Evolutionary conservation across 1,284 basidiomycete species (phyloP).

Genomic region (Rhodotorula sp.): DNA sequence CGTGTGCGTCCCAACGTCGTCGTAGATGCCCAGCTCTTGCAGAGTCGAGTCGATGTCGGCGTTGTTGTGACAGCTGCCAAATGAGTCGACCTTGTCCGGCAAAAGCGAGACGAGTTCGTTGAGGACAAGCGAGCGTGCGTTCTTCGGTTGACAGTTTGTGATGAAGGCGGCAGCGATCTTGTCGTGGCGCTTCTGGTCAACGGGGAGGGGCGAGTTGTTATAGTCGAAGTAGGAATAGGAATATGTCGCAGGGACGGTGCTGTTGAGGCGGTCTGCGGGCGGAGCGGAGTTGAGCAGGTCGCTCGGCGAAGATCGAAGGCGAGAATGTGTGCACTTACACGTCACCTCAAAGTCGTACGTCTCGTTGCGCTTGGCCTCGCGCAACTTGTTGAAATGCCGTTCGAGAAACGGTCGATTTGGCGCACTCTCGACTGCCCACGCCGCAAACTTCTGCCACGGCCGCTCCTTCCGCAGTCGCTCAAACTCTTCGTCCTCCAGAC

Average conservation of each 20-base stretch:
- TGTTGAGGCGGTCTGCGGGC: slow-evolving; percentile 24
- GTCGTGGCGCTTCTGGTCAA: slow-evolving; percentile 15
- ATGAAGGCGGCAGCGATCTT: slow-evolving; percentile 25
- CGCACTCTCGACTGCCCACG: slow-evolving; percentile 26
- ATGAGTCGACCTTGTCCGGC: slow-evolving; percentile 27
- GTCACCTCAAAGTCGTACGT: slow-evolving; percentile 26
- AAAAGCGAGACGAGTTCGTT: slow-evolving; percentile 25
- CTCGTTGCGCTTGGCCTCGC: slow-evolving; percentile 11
- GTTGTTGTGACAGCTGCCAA: slow-evolving; percentile 24
- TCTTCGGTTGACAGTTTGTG: slow-evolving; percentile 17
- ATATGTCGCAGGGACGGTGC: slow-evolving; percentile 20
- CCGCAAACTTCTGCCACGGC: slow-evolving; percentile 24
- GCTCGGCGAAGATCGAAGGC: too few relatives aligned
- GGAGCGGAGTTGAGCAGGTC: not conserved
- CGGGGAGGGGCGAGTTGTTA: slow-evolving; percentile 2
- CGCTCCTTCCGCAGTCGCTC: not conserved
- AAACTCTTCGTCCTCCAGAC: slow-evolving; percentile 1
- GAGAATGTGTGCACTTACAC: slow-evolving; percentile 9
- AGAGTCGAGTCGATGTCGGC: slow-evolving; percentile 15
- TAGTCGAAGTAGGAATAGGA: slow-evolving; percentile 27
- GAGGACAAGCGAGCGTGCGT: slow-evolving; percentile 20
- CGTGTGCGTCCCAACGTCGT: slow-evolving; percentile 9
- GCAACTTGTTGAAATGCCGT: slow-evolving; percentile 7
- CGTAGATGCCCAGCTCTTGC: slow-evolving; percentile 11
- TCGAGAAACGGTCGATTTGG: slow-evolving; percentile 21